These are phyloP conservation scores for Xylaria palmicola DNA, from an alignment of 495 filamentous ascomycete species.

Conservation along the genomic window DNA sequence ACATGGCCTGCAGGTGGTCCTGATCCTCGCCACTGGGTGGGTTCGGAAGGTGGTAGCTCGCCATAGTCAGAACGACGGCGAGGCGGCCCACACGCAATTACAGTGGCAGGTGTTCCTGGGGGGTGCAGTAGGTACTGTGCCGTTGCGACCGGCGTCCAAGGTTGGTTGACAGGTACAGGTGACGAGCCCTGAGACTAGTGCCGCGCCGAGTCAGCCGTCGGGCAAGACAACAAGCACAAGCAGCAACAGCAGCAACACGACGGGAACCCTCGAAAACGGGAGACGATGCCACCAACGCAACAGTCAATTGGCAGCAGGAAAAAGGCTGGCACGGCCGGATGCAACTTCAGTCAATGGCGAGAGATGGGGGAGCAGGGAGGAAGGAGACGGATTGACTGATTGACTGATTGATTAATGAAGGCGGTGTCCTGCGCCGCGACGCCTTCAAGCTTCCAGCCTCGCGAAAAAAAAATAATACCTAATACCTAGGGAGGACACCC, in stretches of 20 bases:
- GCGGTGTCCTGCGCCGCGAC: too few species aligned
- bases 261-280: neutral
- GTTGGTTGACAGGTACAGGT: neutral
- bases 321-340: too few species aligned
- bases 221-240: neutral
- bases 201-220: slow-evolving; percentile 8
- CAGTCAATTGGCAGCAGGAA: too few species aligned
- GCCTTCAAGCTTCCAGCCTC: too few species aligned
- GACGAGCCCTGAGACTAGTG: slow-evolving; percentile 11
- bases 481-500: too few species aligned
- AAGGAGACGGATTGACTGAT: slow-evolving; percentile 19
- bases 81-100: slow-evolving; percentile 9
- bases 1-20: slow-evolving; percentile 31
- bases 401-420: too few species aligned
- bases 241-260: neutral
- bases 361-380: slow-evolving; percentile 33
- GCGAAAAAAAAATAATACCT: too few species aligned
- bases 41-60: slow-evolving; percentile 35
- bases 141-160: neutral
- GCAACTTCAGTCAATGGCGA: slow-evolving; percentile 10
- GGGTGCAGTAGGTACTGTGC: too few species aligned
- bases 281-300: too few species aligned
- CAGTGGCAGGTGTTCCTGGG: neutral
- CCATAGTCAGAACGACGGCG: slow-evolving; percentile 34
- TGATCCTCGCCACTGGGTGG: slow-evolving; percentile 35